These are phyloP conservation scores for Termitomyces sp. DNA, from an alignment of 768 basidiomycete species.

Conservation along the genomic window DNA sequence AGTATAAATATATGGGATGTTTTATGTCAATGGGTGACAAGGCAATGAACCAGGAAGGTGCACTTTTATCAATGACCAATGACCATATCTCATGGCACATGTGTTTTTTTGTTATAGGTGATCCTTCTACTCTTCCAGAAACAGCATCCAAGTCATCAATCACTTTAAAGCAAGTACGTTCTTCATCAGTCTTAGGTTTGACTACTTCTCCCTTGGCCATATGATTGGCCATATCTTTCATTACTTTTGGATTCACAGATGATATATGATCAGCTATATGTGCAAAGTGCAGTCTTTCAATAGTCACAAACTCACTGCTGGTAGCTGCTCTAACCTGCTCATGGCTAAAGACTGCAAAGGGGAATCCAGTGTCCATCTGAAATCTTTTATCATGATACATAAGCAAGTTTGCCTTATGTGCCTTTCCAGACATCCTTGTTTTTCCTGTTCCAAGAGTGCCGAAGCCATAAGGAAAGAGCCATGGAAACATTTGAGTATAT, in stretches of 20 bases:
- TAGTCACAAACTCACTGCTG: conserved; percentile 22
- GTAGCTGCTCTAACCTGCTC: conserved; percentile 29
- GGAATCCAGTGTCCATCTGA: conserved; percentile 32
- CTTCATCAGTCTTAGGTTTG: conserved; percentile 25
- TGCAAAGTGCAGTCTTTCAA: conserved; percentile 22
- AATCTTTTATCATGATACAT: conserved; percentile 37
- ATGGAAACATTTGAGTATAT: conserved; percentile 38
- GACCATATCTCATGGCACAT: conserved; percentile 30
- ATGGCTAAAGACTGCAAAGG: conserved; percentile 36
- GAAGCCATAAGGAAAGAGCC: conserved; percentile 37
- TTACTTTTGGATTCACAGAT: conserved; percentile 12
- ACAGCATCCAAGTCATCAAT: conserved; percentile 32
- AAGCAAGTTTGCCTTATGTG: conserved; percentile 22
- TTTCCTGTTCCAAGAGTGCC: conserved; percentile 16
- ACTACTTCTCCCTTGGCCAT: conserved; percentile 12
- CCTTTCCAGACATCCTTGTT: conserved; percentile 10
- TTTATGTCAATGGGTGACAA: conserved; percentile 25
- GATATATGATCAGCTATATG: conserved; percentile 23
- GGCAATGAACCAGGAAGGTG: conserved; percentile 33
- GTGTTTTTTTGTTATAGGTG: conserved; percentile 23
- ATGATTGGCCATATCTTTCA: neutral
- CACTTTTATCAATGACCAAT: conserved; percentile 16
- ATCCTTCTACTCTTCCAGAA: conserved; percentile 25
- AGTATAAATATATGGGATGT: conserved; percentile 31
- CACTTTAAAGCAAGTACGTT: conserved; percentile 28